phyloP scores from a whole-genome alignment of 495 filamentous ascomycete species.

The Trichoderma asperelloides region DNA sequence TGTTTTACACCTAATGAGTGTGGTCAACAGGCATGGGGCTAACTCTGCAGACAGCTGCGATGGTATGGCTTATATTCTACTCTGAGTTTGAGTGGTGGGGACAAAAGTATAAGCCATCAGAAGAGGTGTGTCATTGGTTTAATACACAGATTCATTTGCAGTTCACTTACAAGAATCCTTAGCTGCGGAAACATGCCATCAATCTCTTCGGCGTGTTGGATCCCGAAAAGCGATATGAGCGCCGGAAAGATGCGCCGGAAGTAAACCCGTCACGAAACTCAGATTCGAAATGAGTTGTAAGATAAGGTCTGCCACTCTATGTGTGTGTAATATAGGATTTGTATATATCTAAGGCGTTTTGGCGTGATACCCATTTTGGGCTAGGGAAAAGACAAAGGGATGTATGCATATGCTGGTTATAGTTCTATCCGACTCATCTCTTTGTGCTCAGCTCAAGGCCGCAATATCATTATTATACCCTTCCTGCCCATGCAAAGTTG shows the following conservation, averaged over 20 bases:
- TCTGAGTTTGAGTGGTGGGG: constrained; percentile 12
- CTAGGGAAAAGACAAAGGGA: neutral
- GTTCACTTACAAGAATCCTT: neutral
- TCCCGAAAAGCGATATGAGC: constrained; percentile 15
- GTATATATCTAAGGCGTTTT: constrained; percentile 6
- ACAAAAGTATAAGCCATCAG: constrained; percentile 11
- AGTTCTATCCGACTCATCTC: constrained; percentile 11
- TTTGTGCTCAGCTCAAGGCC: neutral
- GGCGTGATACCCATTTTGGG: constrained; percentile 4
- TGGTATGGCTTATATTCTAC: constrained; percentile 10
- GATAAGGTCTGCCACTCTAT: neutral
- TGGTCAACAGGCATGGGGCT: neutral
- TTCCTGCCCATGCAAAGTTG: constrained; percentile 51
- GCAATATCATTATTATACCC: constrained; percentile 22
- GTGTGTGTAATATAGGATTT: neutral
- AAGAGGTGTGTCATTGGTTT: constrained; percentile 5
- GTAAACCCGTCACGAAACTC: neutral
- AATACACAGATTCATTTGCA: neutral
- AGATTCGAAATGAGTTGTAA: constrained; percentile 3
- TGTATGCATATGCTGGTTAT: constrained; percentile 1
- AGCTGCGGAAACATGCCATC: constrained; percentile 21
- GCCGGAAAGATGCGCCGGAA: constrained; percentile 10
- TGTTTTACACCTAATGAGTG: neutral
- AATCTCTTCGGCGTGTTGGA: constrained; percentile 21
- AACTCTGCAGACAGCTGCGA: neutral